Evolutionary conservation across 2,329 filamentous ascomycete species (phyloP), one percentile per base, ranked within the genome.

Genomic region (Apiospora koreana): DNA sequence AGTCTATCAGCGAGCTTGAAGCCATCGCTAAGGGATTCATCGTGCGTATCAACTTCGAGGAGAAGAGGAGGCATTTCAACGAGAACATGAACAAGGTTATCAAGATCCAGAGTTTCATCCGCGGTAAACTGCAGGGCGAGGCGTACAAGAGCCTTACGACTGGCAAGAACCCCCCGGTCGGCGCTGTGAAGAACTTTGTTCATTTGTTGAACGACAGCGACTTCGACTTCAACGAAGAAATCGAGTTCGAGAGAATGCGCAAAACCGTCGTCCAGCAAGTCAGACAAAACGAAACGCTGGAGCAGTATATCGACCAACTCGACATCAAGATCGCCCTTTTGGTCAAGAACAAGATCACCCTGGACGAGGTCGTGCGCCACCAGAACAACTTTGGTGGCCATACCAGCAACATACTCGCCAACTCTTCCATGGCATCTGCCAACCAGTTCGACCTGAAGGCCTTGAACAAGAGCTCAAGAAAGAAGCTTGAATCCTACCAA

Each of bases 41-140:
- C 2, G 88, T 98, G 42, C 89, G 95, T 43, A 86, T 85, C 18
- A 87, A 86, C 23, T 98, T 97, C 76, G 89, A 88, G 68, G 94
- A 97, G 80, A 97, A 97, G 86, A 91, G 92, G 78, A 91, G 90
- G 28, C 95, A 93, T 83, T 99, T 95, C 85, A 92, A 93, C 75
- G 92, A 97, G 82, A 99, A 99, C 78, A 99, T 99, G 96, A 91
- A 97, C 77, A 98, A 97, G 82, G 96, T 99, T 35, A 92, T 99
- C 86, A 99, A 99, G 82, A 94, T 98, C 70, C 97, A 99, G 80
- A 99, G 96, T 79, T 97, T 98, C 75, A 92, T 98, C 68, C 91
- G 96, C 72, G 96, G 92, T 74, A 96, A 97, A 79, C 93, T 98
- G 67, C 96, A 99, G 81, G 96, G 96, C 68, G 94, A 99, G 82